Evolutionary conservation across 2,329 filamentous ascomycete genomes (phyloP).

Genomic region (Colletotrichum sp.): DNA sequence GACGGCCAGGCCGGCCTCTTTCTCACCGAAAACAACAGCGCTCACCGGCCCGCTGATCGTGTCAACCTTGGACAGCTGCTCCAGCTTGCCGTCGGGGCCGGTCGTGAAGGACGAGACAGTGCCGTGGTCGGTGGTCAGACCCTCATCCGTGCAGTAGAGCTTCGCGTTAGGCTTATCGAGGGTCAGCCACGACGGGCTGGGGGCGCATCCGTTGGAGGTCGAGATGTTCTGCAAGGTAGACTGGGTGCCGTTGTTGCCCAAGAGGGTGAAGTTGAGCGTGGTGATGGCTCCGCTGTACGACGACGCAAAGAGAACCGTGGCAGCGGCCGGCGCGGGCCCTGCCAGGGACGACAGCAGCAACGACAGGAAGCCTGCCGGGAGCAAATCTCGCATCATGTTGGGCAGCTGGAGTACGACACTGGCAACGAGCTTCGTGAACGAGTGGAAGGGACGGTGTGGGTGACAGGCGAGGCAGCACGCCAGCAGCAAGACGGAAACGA

Average conservation of each 20-base stretch:
- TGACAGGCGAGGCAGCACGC: neutral
- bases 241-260: constrained; percentile 25
- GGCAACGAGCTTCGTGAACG: neutral
- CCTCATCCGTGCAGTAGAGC: constrained; percentile 68
- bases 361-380: constrained; percentile 13
- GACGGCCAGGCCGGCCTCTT: constrained; percentile 43
- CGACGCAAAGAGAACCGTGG: constrained; percentile 50
- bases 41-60: constrained; percentile 49
- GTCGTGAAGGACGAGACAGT: constrained; percentile 48
- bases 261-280: constrained; percentile 47
- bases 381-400: constrained; percentile 21
- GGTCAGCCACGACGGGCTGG: constrained; percentile 65
- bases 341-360: constrained; percentile 21
- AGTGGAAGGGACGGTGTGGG: neutral
- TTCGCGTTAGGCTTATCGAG: constrained; percentile 53
- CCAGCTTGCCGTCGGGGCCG: constrained; percentile 41
- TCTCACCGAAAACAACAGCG: constrained; percentile 46
- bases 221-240: constrained; percentile 45
- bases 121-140: constrained; percentile 49
- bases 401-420: neutral
- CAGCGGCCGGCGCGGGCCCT: constrained; percentile 34
- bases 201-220: constrained; percentile 52
- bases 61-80: constrained; percentile 36
- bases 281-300: constrained; percentile 55
- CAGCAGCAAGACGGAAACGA: neutral